A percentile compares a stretch with the other conserved stretches of the same genome.
These are phyloP conservation scores for Panicum hallii DNA, from an alignment of 202 grass and related monocot genomes.

Conservation along the genomic window DNA sequence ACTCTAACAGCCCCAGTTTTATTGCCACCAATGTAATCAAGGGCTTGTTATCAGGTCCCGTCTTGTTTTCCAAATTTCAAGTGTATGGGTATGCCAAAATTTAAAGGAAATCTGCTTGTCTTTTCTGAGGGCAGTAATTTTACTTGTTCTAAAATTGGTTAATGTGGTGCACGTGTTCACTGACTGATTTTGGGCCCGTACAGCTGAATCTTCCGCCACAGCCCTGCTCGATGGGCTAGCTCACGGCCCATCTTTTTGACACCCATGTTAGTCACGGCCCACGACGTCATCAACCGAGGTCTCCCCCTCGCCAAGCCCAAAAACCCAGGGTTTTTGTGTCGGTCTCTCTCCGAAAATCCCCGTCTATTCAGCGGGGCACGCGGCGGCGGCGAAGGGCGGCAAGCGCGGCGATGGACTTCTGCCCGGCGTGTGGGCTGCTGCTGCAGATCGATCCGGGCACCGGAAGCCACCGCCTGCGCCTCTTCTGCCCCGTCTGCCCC, in stretches of 20 bases:
- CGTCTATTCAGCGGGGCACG: neutral
- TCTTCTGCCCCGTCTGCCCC: constrained; percentile 77
- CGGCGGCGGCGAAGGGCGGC: neutral
- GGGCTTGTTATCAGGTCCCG: neutral
- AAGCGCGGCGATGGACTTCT: constrained; percentile 75
- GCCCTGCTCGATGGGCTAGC: neutral
- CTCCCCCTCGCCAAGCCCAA: neutral
- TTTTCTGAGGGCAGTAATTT: neutral
- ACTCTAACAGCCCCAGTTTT: neutral
- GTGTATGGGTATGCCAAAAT: neutral
- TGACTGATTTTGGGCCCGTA: neutral
- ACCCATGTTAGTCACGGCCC: neutral
- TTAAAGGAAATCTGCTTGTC: neutral
- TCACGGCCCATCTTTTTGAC: neutral
- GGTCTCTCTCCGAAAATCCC: neutral
- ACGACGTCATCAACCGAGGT: neutral
- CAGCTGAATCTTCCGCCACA: neutral
- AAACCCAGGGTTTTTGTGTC: neutral
- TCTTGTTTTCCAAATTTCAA: constrained; percentile 5
- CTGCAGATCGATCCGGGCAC: constrained; percentile 72
- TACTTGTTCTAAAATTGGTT: neutral
- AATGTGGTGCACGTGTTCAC: neutral
- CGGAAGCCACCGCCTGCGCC: constrained; percentile 53
- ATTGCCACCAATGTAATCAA: neutral
- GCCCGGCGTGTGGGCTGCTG: constrained; percentile 69